phyloP scores from a whole-genome alignment of 1,139 yeast genomes.

The Saccharomyces hybrid region DNA sequence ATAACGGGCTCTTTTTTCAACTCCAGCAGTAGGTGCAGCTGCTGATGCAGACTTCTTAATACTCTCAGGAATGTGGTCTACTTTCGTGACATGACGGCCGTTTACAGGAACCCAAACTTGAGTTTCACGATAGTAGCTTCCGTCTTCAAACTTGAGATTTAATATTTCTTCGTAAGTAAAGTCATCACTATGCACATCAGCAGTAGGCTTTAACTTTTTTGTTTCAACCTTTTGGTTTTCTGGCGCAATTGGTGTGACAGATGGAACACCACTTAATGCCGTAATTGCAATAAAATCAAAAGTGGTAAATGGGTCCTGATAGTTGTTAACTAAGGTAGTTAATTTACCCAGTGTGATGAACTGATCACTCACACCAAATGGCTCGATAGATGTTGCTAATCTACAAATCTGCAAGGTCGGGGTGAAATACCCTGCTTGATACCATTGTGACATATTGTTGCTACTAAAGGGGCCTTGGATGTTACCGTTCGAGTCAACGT shows the following conservation, averaged over 20 bases:
- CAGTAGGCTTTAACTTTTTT: background rate
- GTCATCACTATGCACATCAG: constrained; percentile 13
- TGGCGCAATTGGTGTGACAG: background rate
- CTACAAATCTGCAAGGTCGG: constrained; percentile 22
- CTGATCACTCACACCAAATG: constrained; percentile 23
- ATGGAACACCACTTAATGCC: background rate
- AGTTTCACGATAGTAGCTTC: constrained; percentile 24
- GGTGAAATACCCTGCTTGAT: constrained; percentile 26
- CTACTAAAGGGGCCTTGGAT: constrained; percentile 31
- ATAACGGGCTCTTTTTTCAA: too few relatives aligned
- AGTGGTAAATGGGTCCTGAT: constrained; percentile 24
- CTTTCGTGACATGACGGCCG: constrained; percentile 2
- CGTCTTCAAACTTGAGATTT: constrained; percentile 19
- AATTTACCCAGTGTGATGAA: constrained; percentile 25
- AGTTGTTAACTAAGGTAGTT: constrained; percentile 20
- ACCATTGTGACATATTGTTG: constrained; percentile 28
- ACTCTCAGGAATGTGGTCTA: background rate
- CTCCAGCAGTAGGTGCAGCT: background rate
- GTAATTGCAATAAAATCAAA: constrained; percentile 15
- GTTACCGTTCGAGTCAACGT: constrained; percentile 26
- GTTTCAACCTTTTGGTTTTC: background rate
- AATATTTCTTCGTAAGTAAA: constrained; percentile 25
- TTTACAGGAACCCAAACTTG: constrained; percentile 25
- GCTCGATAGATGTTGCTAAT: constrained; percentile 20
- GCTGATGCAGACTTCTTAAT: too few relatives aligned